phyloP scores from a whole-genome alignment of 805 yeast genomes.

The Ogataea paradorogensis region DNA sequence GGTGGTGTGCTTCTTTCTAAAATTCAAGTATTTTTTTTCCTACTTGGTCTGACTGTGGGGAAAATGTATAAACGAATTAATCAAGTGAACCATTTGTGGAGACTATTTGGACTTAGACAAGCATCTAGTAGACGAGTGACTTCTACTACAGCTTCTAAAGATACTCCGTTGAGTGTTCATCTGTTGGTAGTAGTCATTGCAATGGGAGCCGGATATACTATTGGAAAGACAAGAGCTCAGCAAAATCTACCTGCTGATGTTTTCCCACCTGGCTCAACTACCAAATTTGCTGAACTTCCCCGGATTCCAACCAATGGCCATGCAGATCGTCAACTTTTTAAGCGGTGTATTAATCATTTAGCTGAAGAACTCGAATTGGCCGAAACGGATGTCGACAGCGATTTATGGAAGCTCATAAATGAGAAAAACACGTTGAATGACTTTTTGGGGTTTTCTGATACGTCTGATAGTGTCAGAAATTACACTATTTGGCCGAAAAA shows the following conservation, averaged over 20 bases:
- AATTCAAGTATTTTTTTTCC: too few relatives aligned
- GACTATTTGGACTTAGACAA: neutral
- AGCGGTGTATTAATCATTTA: slow-evolving; percentile 27
- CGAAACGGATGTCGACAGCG: slow-evolving; percentile 18
- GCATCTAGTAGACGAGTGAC: neutral
- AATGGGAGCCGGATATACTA: slow-evolving; percentile 34
- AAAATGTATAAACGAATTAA: slow-evolving; percentile 1
- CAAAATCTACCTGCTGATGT: slow-evolving; percentile 29
- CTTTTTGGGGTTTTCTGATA: slow-evolving; percentile 22
- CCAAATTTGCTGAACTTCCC: slow-evolving; percentile 21
- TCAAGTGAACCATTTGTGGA: neutral
- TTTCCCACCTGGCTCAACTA: slow-evolving; percentile 29
- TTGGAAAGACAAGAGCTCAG: slow-evolving; percentile 27
- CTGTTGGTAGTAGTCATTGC: slow-evolving; percentile 29
- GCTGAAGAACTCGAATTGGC: slow-evolving; percentile 20
- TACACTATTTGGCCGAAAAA: slow-evolving; percentile 23
- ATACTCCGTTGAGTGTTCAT: slow-evolving; percentile 27
- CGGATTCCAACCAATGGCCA: slow-evolving; percentile 15
- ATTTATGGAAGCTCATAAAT: slow-evolving; percentile 19
- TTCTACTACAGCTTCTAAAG: slow-evolving; percentile 10
- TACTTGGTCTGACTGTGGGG: slow-evolving; percentile 8
- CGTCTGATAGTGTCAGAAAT: slow-evolving; percentile 14
- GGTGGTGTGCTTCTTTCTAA: too few relatives aligned
- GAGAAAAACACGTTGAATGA: slow-evolving; percentile 22
- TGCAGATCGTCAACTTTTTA: slow-evolving; percentile 26